Conservation (phyloP, 2,329 filamentous ascomycete genomes). For the Didymella pinodella region DNA sequence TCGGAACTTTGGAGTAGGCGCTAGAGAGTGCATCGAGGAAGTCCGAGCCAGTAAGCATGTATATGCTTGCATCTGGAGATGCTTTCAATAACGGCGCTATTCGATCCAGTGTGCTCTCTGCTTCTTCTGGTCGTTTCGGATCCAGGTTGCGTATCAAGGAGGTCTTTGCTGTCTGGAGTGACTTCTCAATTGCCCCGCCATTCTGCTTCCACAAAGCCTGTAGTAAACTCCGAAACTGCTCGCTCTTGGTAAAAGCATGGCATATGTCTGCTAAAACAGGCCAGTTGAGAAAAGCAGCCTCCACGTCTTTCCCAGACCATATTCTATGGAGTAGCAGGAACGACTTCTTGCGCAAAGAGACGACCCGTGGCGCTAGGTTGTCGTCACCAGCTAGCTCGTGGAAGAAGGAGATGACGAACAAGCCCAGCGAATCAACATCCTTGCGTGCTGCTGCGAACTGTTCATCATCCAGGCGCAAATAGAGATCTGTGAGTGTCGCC, state of each 20-base stretch:
- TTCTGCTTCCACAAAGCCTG: slow-evolving; percentile 62
- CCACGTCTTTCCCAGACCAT: slow-evolving; percentile 58
- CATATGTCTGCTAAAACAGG: slow-evolving; percentile 73
- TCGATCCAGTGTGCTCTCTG: slow-evolving; percentile 63
- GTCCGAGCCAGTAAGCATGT: slow-evolving; percentile 85
- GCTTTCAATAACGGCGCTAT: slow-evolving; percentile 71
- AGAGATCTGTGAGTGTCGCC: slow-evolving; percentile 70
- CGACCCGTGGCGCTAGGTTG: slow-evolving; percentile 49
- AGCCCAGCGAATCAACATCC: slow-evolving; percentile 65
- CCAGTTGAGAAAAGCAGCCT: slow-evolving; percentile 66
- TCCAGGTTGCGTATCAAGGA: slow-evolving; percentile 70
- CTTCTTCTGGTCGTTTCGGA: slow-evolving; percentile 63
- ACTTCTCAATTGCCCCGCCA: slow-evolving; percentile 60
- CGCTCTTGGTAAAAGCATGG: slow-evolving; percentile 71
- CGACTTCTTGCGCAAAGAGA: slow-evolving; percentile 66
- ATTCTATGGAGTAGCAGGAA: slow-evolving; percentile 71
- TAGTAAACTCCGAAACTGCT: slow-evolving; percentile 61
- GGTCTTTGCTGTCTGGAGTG: slow-evolving; percentile 67
- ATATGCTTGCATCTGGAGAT: slow-evolving; percentile 63
- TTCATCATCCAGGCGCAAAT: slow-evolving; percentile 66
- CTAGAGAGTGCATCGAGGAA: slow-evolving; percentile 78
- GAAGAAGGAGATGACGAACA: slow-evolving; percentile 74
- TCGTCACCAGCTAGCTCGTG: slow-evolving; percentile 57
- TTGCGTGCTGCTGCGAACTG: slow-evolving; percentile 62
- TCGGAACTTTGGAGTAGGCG: slow-evolving; percentile 71